Conservation (phyloP, 495 filamentous ascomycete genomes). For the Bryoglossum gracile region DNA sequence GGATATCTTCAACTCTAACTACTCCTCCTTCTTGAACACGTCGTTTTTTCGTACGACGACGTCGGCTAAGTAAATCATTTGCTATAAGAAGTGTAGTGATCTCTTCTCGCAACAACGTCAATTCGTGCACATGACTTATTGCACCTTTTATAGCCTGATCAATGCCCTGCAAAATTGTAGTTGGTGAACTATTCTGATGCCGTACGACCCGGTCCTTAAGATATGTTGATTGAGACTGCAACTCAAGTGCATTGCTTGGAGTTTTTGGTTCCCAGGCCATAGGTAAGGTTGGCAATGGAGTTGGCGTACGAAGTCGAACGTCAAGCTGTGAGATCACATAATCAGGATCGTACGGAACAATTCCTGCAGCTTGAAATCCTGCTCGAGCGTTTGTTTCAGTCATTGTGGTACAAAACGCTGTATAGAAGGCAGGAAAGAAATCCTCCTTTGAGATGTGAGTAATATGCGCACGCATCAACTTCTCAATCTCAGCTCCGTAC, state of each 20-base stretch:
- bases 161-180: constrained; percentile 2
- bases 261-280: not conserved
- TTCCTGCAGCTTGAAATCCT: not conserved
- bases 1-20: constrained; percentile 5
- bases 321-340: constrained; percentile 4
- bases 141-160: constrained; percentile 4
- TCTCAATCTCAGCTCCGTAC: not conserved
- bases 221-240: constrained; percentile 1
- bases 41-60: constrained; percentile 1
- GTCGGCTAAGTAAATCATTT: constrained; percentile 2
- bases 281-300: not conserved
- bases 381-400: not conserved
- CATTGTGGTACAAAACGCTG: not conserved
- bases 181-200: constrained; percentile 7
- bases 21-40: constrained; percentile 6
- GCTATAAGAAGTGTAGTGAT: not conserved
- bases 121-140: not conserved
- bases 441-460: not conserved
- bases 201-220: not conserved
- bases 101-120: not conserved
- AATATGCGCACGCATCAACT: not conserved
- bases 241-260: not conserved
- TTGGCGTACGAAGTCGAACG: constrained; percentile 7
- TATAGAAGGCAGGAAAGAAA: not conserved
- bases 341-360: not conserved